Evolutionary conservation across 495 filamentous ascomycete genomes (phyloP), one percentile per base, ranked within the genome.

Genomic region (Margaritispora aquatica): DNA sequence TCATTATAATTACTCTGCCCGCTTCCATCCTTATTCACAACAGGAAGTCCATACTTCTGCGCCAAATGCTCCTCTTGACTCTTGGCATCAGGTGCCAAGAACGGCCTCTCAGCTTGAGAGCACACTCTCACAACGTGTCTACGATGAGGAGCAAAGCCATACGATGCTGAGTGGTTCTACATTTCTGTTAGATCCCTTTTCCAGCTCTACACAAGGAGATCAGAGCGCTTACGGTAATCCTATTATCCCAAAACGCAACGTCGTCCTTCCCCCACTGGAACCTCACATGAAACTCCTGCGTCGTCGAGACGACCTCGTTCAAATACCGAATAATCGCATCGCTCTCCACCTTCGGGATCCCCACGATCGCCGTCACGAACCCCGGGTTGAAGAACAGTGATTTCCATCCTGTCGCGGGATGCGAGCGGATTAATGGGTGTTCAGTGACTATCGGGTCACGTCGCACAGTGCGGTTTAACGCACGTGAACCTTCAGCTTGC

Each of bases 321-420:
- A 92, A 78, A 46, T 85, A 82, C 23, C 75, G 65, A 24, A 90
- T 73, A 57, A 92, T 83, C 15, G 80, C 76, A 59, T 90, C 84
- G 19, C 81, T 84, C 72, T 90, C 87, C 56, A 77, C 78, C 29
- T 86, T 84, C 50, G 87, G 86, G 19, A 92, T 69, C 0, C 89
- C 89, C 21, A 88, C 75, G 57, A 92, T 88, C 51, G 82, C 79
- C 63, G 84, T 91, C 54, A 89, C 86, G 69, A 92, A 94, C 26
- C 89, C 89, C 3, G 86, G 87, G 68, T 91, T 91, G 66, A 89
- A 75, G 67, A 88, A 94, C 7, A 94, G 75, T 21, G 86, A 86
- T 68, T 90, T 92, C 64, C 63, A 50, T 1, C 17, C 52, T 24
- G 64, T 65, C 38, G 70, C 66, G 1, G 88, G 88, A 59, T 94